phyloP scores from a whole-genome alignment of 352 stramenopile species.

The Phytophthora boehmeriae region DNA sequence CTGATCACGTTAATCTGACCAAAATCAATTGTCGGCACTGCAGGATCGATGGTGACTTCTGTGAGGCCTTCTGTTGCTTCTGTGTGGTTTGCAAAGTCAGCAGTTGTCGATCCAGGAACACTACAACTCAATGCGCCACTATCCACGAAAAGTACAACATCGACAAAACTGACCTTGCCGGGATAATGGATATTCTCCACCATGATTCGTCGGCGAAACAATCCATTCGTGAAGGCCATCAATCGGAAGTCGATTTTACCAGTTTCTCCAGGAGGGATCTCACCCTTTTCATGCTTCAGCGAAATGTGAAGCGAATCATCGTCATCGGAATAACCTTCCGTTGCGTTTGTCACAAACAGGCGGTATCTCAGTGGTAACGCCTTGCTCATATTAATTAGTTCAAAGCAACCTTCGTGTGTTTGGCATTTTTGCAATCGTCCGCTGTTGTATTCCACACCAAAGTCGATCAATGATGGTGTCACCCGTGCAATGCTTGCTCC shows the following conservation, averaged over 20 bases:
- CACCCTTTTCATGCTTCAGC: slow-evolving; percentile 73
- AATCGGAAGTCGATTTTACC: slow-evolving; percentile 64
- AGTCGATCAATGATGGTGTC: slow-evolving; percentile 68
- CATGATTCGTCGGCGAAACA: slow-evolving; percentile 82
- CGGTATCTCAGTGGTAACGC: slow-evolving; percentile 75
- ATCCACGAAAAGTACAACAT: slow-evolving; percentile 86
- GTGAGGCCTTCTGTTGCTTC: neutral
- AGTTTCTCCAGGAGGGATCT: slow-evolving; percentile 66
- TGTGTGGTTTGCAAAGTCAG: neutral
- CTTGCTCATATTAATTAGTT: slow-evolving; percentile 86
- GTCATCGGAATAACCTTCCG: slow-evolving; percentile 78
- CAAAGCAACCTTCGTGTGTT: slow-evolving; percentile 72
- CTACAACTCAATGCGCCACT: slow-evolving; percentile 61
- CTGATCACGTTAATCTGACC: slow-evolving; percentile 75
- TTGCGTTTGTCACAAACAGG: slow-evolving; percentile 67
- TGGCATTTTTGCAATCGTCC: slow-evolving; percentile 44
- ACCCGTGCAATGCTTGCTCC: slow-evolving; percentile 82
- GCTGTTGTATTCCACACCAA: slow-evolving; percentile 78
- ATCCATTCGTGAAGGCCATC: slow-evolving; percentile 69
- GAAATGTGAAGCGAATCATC: slow-evolving; percentile 74
- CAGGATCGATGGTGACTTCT: slow-evolving; percentile 8
- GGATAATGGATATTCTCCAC: slow-evolving; percentile 87
- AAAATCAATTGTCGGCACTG: slow-evolving; percentile 47
- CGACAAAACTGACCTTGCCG: slow-evolving; percentile 76
- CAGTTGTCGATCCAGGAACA: slow-evolving; percentile 18